Evolutionary conservation across 23 red algal species (phyloP).

Genomic region (Chondrus crispus): DNA sequence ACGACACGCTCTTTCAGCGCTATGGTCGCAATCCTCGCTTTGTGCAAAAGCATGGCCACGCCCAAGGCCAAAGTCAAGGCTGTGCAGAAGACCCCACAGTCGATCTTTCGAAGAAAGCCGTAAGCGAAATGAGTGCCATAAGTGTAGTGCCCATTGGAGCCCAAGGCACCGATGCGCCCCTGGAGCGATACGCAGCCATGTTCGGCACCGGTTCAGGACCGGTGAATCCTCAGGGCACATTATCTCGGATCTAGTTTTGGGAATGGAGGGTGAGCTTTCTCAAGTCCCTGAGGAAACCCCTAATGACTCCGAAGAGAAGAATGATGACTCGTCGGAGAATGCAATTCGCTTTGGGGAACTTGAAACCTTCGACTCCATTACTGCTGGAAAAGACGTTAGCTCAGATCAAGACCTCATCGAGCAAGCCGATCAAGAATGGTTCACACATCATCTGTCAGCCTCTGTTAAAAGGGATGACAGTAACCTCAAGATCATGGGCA

Average conservation of each 20-base stretch:
- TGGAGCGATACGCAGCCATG: not conserved
- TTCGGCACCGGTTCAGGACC: not conserved
- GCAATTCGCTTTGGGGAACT: too few species aligned
- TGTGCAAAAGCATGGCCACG: too few species aligned
- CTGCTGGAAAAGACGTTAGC: not conserved
- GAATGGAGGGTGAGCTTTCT: not conserved
- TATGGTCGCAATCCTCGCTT: not conserved
- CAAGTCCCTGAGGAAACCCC: too few species aligned
- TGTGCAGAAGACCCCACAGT: too few species aligned
- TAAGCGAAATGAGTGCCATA: not conserved
- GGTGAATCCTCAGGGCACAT: not conserved
- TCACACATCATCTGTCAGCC: not conserved
- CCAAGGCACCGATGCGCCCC: not conserved
- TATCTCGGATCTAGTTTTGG: not conserved
- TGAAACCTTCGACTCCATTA: too few species aligned
- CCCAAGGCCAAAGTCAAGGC: too few species aligned
- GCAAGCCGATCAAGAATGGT: slow-evolving; percentile 2
- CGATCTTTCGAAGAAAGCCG: not conserved
- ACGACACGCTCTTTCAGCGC: not conserved
- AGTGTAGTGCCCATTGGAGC: not conserved
- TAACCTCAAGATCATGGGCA: not conserved
- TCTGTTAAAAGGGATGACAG: not conserved
- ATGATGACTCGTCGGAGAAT: too few species aligned
- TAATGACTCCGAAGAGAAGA: too few species aligned
- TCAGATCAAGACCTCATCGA: not conserved